These are phyloP conservation scores for Vitis hybrid DNA, from an alignment of 177 flowering plant genomes.

Conservation along the genomic window DNA sequence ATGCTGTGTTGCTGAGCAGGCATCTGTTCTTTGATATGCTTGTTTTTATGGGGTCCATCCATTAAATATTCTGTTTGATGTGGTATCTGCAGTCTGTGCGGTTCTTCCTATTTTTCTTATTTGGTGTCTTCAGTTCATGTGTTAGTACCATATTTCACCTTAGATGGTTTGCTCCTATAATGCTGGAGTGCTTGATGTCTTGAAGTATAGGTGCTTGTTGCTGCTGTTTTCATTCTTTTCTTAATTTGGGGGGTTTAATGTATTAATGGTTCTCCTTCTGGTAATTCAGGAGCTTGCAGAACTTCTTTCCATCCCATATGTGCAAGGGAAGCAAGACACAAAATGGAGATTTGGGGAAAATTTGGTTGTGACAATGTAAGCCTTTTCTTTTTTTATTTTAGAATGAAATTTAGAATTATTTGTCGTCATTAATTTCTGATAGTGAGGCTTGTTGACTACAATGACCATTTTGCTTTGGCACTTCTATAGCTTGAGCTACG, in stretches of 20 bases:
- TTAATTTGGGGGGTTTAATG: not conserved
- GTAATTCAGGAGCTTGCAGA: constrained; percentile 79
- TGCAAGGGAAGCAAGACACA: constrained; percentile 91
- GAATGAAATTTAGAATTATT: not conserved
- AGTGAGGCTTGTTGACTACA: not conserved
- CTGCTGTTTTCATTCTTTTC: not conserved
- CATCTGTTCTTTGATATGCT: no score
- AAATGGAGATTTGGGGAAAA: constrained; percentile 96
- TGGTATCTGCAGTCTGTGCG: not conserved
- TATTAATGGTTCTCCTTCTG: constrained; percentile 5
- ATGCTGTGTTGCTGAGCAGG: no score
- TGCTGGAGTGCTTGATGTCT: not conserved
- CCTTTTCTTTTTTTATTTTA: not conserved
- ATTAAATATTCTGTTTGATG: not conserved
- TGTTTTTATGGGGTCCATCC: no score
- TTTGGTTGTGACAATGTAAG: constrained; percentile 74
- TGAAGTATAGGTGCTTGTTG: not conserved
- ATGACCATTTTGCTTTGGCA: not conserved
- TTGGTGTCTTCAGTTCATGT: no score
- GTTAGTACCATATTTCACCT: not conserved
- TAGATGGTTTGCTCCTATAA: not conserved
- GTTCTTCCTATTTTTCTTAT: not conserved
- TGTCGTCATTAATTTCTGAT: not conserved
- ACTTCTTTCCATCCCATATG: constrained; percentile 93
- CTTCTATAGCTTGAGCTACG: constrained; percentile 77